A percentile compares a stretch with the other conserved stretches of the same genome.
Conservation (phyloP, 305 asterid genomes). For the Fraxinus platypoda region DNA sequence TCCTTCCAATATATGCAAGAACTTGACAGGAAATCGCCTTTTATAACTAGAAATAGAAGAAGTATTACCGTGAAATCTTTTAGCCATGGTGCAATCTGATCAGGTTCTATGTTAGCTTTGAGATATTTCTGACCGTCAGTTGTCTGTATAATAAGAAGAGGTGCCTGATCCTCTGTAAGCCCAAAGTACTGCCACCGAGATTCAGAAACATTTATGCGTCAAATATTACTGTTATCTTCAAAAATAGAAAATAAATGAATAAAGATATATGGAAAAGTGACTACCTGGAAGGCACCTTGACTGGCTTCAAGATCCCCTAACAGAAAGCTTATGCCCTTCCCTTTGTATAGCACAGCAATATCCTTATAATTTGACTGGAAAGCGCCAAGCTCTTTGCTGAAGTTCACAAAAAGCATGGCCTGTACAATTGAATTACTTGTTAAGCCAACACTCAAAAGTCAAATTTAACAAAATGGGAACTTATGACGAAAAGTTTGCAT, state of each 20-base stretch:
- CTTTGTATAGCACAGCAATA: conserved; percentile 60
- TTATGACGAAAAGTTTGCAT: background rate
- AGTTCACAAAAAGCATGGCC: conserved; percentile 80
- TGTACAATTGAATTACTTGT: conserved; percentile 20
- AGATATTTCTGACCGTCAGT: conserved; percentile 52
- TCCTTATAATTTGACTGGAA: conserved; percentile 57
- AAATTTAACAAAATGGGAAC: background rate
- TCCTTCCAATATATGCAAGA: background rate
- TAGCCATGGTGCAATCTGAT: conserved; percentile 58
- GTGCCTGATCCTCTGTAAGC: conserved; percentile 59
- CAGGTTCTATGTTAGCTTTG: conserved; percentile 53
- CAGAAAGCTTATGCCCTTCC: conserved; percentile 63
- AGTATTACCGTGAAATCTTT: conserved; percentile 54
- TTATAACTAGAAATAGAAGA: conserved; percentile 12
- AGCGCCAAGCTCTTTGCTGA: conserved; percentile 53
- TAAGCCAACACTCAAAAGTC: background rate
- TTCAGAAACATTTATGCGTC: conserved; percentile 11
- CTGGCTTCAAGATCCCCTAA: conserved; percentile 66
- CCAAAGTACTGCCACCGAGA: conserved; percentile 70
- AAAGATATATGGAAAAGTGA: conserved; percentile 2
- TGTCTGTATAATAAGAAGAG: conserved; percentile 55
- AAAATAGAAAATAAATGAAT: background rate
- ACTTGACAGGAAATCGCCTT: background rate
- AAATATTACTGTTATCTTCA: background rate
- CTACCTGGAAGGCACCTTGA: conserved; percentile 69